Conservation (phyloP, 139 green algal species). For the Chlorella sorokiniana region DNA sequence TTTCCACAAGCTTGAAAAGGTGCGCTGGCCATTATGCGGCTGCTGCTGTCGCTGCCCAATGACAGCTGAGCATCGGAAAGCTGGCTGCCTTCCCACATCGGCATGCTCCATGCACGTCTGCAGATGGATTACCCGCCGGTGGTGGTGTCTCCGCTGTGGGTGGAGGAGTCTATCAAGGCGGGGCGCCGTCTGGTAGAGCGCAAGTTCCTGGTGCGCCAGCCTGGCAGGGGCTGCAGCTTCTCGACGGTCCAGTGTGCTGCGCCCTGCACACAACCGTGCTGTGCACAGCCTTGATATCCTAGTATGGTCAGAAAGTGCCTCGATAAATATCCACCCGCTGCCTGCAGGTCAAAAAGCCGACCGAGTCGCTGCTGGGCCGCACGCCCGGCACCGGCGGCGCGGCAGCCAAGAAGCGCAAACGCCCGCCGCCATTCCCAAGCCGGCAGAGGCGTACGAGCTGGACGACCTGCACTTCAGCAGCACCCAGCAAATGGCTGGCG, state of each 20-base stretch:
- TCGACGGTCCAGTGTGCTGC: too few species aligned
- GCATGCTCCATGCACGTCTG: not conserved
- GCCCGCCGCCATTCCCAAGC: constrained; percentile 21
- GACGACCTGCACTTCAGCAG: constrained; percentile 19
- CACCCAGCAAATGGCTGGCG: constrained; percentile 22
- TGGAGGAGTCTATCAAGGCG: constrained; percentile 41
- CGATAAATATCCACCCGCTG: not conserved
- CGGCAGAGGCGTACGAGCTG: constrained; percentile 28
- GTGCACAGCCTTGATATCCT: too few species aligned
- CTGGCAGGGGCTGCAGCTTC: not conserved
- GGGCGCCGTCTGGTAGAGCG: constrained; percentile 31
- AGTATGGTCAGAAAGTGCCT: too few species aligned
- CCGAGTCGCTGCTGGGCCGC: constrained; percentile 30
- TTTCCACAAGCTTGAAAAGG: constrained; percentile 37
- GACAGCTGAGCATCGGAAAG: not conserved
- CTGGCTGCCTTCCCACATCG: not conserved
- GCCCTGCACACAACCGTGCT: too few species aligned
- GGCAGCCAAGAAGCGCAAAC: constrained; percentile 40
- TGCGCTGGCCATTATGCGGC: not conserved
- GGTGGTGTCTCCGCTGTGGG: constrained; percentile 46
- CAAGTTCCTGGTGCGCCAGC: constrained; percentile 18
- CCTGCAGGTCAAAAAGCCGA: constrained; percentile 28
- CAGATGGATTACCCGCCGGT: constrained; percentile 29
- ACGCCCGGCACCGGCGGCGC: not conserved
- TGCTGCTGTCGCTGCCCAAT: too few species aligned